Conservation (phyloP, 2,329 filamentous ascomycete genomes). For the Alternaria brassicae region DNA sequence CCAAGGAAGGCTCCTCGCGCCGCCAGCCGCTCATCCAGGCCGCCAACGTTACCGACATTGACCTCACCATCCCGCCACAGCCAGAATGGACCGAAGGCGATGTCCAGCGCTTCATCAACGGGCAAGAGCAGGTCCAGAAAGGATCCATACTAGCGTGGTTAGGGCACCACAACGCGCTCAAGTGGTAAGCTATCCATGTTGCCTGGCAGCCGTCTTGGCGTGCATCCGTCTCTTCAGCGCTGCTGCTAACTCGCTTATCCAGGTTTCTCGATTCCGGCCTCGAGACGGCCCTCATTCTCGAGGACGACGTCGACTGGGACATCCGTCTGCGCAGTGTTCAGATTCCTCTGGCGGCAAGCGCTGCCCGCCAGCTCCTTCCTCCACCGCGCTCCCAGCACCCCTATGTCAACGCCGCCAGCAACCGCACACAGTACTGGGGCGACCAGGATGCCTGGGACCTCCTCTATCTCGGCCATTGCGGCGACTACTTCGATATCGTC, state of each 20-base stretch:
- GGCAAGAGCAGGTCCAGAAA: conserved; percentile 44
- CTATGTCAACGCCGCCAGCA: conserved; percentile 25
- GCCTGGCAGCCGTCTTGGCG: conserved; percentile 20
- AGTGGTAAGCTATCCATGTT: conserved; percentile 38
- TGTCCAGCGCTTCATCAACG: conserved; percentile 48
- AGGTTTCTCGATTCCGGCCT: conserved; percentile 54
- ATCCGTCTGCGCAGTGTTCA: conserved; percentile 54
- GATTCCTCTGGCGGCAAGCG: conserved; percentile 51
- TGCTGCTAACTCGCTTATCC: conserved; percentile 21
- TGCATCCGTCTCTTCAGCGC: conserved; percentile 3
- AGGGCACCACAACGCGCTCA: conserved; percentile 54
- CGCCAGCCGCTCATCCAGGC: conserved; percentile 51
- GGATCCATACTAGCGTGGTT: conserved; percentile 56
- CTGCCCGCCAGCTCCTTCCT: conserved; percentile 49
- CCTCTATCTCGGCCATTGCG: conserved; percentile 56
- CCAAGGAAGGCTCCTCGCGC: conserved; percentile 50
- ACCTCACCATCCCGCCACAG: conserved; percentile 53
- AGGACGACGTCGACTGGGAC: conserved; percentile 58
- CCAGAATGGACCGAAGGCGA: conserved; percentile 53
- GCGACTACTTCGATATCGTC: conserved; percentile 51
- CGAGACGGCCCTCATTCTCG: conserved; percentile 54
- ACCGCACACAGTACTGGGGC: conserved; percentile 52
- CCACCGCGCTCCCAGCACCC: conserved; percentile 31
- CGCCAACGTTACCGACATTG: conserved; percentile 53
- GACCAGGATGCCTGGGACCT: conserved; percentile 51